A percentile compares a stretch with the other conserved stretches of the same genome.
Conservation (phyloP, 768 basidiomycete species). For the Infundibulicybe gibba region DNA sequence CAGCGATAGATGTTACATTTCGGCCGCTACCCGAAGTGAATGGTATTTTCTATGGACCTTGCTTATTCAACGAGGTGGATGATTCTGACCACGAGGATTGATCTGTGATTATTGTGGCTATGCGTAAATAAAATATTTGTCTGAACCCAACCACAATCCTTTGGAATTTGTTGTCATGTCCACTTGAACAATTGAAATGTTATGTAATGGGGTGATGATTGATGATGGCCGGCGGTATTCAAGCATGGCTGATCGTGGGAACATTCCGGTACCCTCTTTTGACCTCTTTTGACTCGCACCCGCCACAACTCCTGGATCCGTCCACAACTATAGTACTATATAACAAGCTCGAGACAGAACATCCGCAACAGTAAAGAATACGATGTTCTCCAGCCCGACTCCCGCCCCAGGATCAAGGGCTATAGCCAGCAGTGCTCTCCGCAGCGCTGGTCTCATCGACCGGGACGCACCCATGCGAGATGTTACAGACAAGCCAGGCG, state of each 20-base stretch:
- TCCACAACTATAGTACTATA: constrained; percentile 12
- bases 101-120: background rate
- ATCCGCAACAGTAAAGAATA: constrained; percentile 3
- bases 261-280: too few species aligned
- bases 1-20: too few species aligned
- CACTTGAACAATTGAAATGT: too few species aligned
- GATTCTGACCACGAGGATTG: constrained; percentile 8
- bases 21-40: constrained; percentile 14
- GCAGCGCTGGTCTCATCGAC: constrained; percentile 74
- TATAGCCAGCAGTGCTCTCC: constrained; percentile 59
- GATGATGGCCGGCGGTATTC: too few species aligned
- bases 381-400: constrained; percentile 61
- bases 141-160: too few species aligned
- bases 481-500: constrained; percentile 62
- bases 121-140: too few species aligned
- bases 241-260: background rate
- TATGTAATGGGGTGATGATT: too few species aligned
- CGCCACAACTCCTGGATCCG: background rate
- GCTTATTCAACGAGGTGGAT: constrained; percentile 20
- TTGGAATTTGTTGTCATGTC: too few species aligned
- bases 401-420: constrained; percentile 54
- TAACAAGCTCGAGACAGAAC: constrained; percentile 13
- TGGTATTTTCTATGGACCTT: constrained; percentile 29
- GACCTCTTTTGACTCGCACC: constrained; percentile 7
- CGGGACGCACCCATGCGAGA: constrained; percentile 76